Base-by-base conservation (phyloP, 2,329 filamentous ascomycete genomes). In the Botrytis byssoidea region DNA sequence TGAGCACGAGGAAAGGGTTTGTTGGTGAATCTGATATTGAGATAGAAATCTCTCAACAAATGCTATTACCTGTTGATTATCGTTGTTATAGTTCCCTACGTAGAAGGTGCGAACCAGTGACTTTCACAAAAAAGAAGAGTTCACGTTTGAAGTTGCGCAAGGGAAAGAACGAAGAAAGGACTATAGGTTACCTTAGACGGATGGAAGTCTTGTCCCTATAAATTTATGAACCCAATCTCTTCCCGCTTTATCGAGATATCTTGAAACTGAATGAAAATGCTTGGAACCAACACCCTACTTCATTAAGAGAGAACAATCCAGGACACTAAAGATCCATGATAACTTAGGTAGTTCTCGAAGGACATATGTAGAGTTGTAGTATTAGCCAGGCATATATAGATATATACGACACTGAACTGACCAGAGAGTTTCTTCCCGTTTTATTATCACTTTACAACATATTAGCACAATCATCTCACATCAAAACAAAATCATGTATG, bases 201-300 rank as follows among this genome's bases (percentile, higher is more conserved):
- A 57, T 57, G 1, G n/a, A 57, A 18, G 51, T 57, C 14, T 57
- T 8, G 4, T 29, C 0, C 4, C 51, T 29, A 51, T n/a, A 9
- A n/a, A 18, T 3, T 57, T 18, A 14, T 57, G 14, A 18, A 18
- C 5, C 22, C 22, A 8, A n/a, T n/a, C 14, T n/a, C 3, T 14
- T 63, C 6, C 12, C 14, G 9, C n/a, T 6, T 0, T 18, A 7
- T 55, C 51, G 0, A 6, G 29, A 55, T 7, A 18, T 6, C 0
- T 32, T 9, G 7, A 57, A 57, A 18, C 51, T 18, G 51, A 57
- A 29, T 29, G 16, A 55, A 18, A 55, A 1, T 55, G 4, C 5
- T 55, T 29, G n/a, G 16, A n/a, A 18, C 7, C 6, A 29, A 55
- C 14, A 29, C 8, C 6, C 14, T 29, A 55, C 51, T 29, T 29